Base-by-base conservation (phyloP, 78 protist species). In the slime mould (Dictyostelium discoideum) region DNA sequence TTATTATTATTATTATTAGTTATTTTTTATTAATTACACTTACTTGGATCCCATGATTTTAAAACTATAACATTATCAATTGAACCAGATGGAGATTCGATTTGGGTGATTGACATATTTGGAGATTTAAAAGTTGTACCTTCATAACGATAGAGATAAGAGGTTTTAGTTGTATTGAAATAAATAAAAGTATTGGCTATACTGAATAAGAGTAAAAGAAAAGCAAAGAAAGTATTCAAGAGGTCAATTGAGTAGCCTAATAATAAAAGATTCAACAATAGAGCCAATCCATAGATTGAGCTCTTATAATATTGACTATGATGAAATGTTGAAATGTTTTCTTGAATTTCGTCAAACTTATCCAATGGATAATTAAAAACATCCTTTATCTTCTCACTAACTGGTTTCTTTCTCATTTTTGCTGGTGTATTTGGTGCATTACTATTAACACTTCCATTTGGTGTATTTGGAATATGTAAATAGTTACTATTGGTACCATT, bases 31-130 rank as follows among this genome's bases (percentile, higher is more conserved):
- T 44, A 44, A 7, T 44, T 44, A 9, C 40, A 40, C 44, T 40
- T 77, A 77, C 84, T 78, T 67, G 94, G 94, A 3, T 89, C 83
- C 94, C 94, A 89, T 37, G 84, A 40, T 22, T 81, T 54, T 22
- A 89, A 72, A 26, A 69, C 82, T 29, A 89, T 81, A 10, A 82
- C 83, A 80, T 82, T 89, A 69, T 89, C 94, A 82, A 82, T 29
- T 39, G 88, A 82, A 67, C 94, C 94, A 32, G 78, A 39, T 63
- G 94, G 94, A 14, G 94, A 81, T 72, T 65, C 76, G 10, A 89
- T 72, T 65, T 84, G 57, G 26, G 50, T 57, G 13, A 89, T 42
- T 60, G 46, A 39, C 94, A 89, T 89, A 72, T 89, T 89, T 65
- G 88, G 88, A 89, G 69, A 80, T 42, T 57, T 40, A 46, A 89